phyloP scores from a whole-genome alignment of 176 grass and related monocot genomes.

The Triticum timopheevii region DNA sequence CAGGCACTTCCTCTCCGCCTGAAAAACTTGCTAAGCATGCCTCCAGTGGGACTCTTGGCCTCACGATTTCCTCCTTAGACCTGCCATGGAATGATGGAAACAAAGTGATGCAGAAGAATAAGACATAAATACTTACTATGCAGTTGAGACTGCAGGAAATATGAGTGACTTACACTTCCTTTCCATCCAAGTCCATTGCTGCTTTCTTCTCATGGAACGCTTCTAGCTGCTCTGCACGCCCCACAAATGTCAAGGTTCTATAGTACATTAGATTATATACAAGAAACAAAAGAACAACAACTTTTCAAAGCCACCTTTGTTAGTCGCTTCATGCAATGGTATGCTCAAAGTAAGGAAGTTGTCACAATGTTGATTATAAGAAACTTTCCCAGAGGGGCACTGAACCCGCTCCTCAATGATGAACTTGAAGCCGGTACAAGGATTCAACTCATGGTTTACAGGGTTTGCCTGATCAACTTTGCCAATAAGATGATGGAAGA shows the following conservation, averaged over 20 bases:
- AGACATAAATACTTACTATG: background rate
- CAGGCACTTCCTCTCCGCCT: constrained; percentile 74
- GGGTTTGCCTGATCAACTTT: constrained; percentile 83
- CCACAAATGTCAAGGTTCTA: constrained; percentile 42
- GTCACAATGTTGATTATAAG: constrained; percentile 87
- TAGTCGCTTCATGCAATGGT: constrained; percentile 81
- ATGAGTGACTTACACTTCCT: constrained; percentile 64
- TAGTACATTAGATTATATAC: background rate
- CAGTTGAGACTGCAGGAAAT: background rate
- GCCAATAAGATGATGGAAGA: constrained; percentile 87
- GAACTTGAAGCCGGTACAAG: constrained; percentile 82
- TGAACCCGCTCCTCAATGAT: constrained; percentile 88
- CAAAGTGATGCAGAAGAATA: background rate
- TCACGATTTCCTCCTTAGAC: constrained; percentile 77
- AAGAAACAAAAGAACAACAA: background rate
- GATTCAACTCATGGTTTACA: constrained; percentile 65
- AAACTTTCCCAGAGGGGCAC: constrained; percentile 92
- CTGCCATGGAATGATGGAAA: constrained; percentile 44
- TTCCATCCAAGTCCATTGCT: constrained; percentile 76
- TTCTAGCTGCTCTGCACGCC: constrained; percentile 79
- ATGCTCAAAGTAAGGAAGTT: constrained; percentile 83
- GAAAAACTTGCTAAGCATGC: constrained; percentile 90
- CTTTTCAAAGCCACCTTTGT: constrained; percentile 66
- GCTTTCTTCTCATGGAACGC: constrained; percentile 69
- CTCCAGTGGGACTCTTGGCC: constrained; percentile 87